Evolutionary conservation across 495 filamentous ascomycete genomes (phyloP).

Genomic region (Daldinia bambusicola): DNA sequence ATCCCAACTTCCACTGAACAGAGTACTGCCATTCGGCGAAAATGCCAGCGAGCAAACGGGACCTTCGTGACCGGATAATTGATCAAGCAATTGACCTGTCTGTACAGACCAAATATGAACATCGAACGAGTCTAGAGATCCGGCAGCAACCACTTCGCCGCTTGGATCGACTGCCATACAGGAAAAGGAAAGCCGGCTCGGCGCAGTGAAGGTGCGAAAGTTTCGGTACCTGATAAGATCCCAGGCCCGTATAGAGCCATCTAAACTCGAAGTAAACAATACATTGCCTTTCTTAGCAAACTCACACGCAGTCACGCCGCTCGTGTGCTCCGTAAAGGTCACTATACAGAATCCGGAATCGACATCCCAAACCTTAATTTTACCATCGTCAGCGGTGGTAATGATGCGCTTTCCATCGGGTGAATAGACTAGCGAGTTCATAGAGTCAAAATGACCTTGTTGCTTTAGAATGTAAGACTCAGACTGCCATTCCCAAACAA

Average conservation of each 20-base stretch:
- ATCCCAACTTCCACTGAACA: conserved; percentile 96
- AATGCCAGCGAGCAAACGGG: conserved; percentile 89
- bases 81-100: conserved; percentile 93
- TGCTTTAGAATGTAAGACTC: conserved; percentile 99
- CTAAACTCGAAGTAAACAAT: conserved; percentile 91
- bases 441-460: conserved; percentile 95
- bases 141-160: conserved; percentile 94
- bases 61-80: conserved; percentile 90
- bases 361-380: conserved; percentile 98
- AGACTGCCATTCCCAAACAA: conserved; percentile 99
- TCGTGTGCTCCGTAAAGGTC: conserved; percentile 96
- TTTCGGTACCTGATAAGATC: conserved; percentile 96
- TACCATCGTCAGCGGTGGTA: conserved; percentile 94
- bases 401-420: conserved; percentile 93
- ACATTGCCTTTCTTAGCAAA: conserved; percentile 95
- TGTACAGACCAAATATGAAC: conserved; percentile 99
- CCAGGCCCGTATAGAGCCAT: conserved; percentile 95
- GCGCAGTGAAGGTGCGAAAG: conserved; percentile 95
- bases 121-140: conserved; percentile 94
- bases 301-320: conserved; percentile 93
- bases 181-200: conserved; percentile 89
- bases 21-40: conserved; percentile 79
- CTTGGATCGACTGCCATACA: conserved; percentile 95
- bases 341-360: conserved; percentile 97
- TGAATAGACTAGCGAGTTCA: conserved; percentile 92